Evolutionary conservation across 495 filamentous ascomycete genomes (phyloP), one percentile per base, ranked within the genome.

Genomic region (Penicillium flavigenum): DNA sequence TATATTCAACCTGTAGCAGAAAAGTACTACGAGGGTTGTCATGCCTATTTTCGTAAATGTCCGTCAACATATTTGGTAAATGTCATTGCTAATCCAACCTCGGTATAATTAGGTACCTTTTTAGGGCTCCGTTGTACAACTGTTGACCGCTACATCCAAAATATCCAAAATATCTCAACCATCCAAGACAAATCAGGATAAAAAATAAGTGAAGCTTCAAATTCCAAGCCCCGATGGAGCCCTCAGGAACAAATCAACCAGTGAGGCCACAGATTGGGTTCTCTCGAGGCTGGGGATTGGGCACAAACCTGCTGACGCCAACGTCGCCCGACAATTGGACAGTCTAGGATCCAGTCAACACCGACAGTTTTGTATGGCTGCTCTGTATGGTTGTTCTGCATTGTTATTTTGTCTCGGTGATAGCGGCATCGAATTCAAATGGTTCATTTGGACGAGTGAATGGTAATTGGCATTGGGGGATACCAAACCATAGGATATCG

Each of bases 241-340:
- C 12, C 3, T 0, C 44, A n/a, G 19, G 51, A 49, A 26, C 52
- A 65, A 62, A 54, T 47, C 48, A 59, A 47, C 55, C 44, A 54
- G 52, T 56, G 47, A 62, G 62, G 59, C 59, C 58, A 47, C 51
- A 57, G 53, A 44, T 62, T 67, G 57, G 64, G 62, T 59, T 62
- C 38, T 48, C 52, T 27, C 27, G 24, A 62, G 62, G 59, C 59
- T 62, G 60, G 61, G 62, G 62, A 67, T 67, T 65, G 64, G 64
- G 64, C 64, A 67, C 61, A 62, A 67, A 44, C 44, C 42, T 42
- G 47, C 38, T 41, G 50, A 51, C 54, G 50, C 51, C 19, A 60
- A 39, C 47, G n/a, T 16, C 24, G 46, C 38, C 45, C 42, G 17
- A 49, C 41, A 46, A 47, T 47, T 42, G 36, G 50, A 36, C 31